Conservation (phyloP, 345 rosid genomes). For the Syzygium aqueum region DNA sequence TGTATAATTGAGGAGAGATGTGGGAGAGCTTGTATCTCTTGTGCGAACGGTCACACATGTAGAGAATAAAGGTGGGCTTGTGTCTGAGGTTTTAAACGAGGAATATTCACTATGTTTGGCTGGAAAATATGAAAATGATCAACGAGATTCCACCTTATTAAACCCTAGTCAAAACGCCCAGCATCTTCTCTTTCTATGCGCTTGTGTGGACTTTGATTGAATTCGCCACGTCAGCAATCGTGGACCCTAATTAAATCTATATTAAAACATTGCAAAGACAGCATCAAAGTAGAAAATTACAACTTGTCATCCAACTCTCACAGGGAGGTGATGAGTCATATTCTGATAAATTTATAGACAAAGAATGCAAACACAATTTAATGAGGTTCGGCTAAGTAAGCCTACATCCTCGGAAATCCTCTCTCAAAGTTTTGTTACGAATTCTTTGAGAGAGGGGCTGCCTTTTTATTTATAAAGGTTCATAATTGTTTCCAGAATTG, state of each 20-base stretch:
- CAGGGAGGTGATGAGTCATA: neutral
- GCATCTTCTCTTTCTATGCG: neutral
- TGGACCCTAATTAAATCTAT: neutral
- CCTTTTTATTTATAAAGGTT: neutral
- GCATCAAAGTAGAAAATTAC: neutral
- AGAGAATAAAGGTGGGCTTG: neutral
- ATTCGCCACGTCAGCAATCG: neutral
- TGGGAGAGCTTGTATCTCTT: neutral
- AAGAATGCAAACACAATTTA: no score
- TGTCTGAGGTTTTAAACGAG: constrained; percentile 2
- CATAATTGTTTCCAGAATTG: neutral
- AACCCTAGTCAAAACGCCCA: neutral
- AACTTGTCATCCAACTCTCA: neutral
- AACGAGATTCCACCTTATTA: constrained; percentile 5
- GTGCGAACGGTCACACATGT: neutral
- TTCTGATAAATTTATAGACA: no score
- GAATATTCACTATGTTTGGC: constrained; percentile 5
- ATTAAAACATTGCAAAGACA: neutral
- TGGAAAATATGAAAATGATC: neutral
- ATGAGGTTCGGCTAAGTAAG: no score
- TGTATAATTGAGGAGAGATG: constrained; percentile 11
- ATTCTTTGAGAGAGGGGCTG: neutral
- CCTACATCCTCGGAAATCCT: no score
- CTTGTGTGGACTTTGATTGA: neutral
- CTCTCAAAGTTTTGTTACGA: no score